These are phyloP conservation scores for Trichosporon ovoides DNA, from an alignment of 1,284 basidiomycete genomes.

Conservation along the genomic window DNA sequence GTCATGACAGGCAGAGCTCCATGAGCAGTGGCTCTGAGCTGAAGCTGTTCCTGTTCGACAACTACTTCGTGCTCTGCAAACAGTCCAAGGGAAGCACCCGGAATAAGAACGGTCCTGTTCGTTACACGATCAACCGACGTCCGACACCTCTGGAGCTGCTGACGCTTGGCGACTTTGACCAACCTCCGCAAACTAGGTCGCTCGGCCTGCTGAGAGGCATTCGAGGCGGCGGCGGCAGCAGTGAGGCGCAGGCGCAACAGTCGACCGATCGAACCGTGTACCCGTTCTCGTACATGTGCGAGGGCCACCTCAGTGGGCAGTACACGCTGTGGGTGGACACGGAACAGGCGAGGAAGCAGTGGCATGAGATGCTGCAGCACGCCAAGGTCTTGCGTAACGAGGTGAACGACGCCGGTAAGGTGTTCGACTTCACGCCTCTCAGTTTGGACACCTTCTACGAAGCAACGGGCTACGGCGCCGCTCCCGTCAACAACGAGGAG, in stretches of 20 bases:
- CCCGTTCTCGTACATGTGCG: constrained; percentile 67
- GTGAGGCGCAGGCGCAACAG: constrained; percentile 7
- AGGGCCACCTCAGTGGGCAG: constrained; percentile 73
- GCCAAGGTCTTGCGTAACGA: constrained; percentile 76
- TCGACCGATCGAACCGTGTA: constrained; percentile 65
- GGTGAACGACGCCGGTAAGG: constrained; percentile 83
- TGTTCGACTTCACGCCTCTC: constrained; percentile 80
- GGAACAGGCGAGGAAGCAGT: constrained; percentile 66
- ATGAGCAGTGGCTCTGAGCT: constrained; percentile 61
- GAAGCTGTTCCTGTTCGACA: constrained; percentile 82
- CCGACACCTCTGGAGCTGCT: constrained; percentile 85
- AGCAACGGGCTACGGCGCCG: constrained; percentile 56
- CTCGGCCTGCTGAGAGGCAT: constrained; percentile 29
- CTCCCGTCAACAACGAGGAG: constrained; percentile 60
- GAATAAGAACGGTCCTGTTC: constrained; percentile 54
- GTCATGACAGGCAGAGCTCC: constrained; percentile 52
- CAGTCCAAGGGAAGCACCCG: constrained; percentile 69
- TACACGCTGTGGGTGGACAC: constrained; percentile 83
- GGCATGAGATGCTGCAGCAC: constrained; percentile 84
- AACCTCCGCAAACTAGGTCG: constrained; percentile 32
- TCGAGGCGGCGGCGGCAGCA: constrained; percentile 5
- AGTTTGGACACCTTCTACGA: constrained; percentile 78
- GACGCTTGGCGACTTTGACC: constrained; percentile 71
- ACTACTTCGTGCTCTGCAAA: constrained; percentile 86
- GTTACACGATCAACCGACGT: constrained; percentile 61